Base-by-base conservation (phyloP, 305 asterid species). In the Fraxinus latifolia region DNA sequence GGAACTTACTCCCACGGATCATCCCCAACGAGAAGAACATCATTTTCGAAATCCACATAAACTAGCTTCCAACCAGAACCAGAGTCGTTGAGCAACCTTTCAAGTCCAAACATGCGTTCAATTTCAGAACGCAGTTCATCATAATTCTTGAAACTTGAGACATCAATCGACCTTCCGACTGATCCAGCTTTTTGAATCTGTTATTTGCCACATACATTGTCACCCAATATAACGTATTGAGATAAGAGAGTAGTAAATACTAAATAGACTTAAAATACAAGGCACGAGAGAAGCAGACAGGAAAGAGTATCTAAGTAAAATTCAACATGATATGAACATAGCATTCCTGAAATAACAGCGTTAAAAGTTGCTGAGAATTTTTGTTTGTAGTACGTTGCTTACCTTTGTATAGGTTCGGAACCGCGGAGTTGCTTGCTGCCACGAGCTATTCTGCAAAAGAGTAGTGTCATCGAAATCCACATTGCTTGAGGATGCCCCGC, bases 1-100 rank as follows among this genome's bases (percentile, higher is more conserved):
- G 50, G 21, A 67, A 87, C 98, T 93, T 90, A 95, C 98, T 93
- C 97, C 98, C 98, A 95, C 47, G 98, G 97, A 88, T 95, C 98
- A 72, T 95, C 97, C 5, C 98, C 98, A 53, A 93, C 95, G 15
- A 95, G 97, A 55, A 93, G 95, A 50, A 92, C 97, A 25, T 95
- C 97, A 62, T 90, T 90, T 84, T 95, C 98, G 6, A 89, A 95
- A 81, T 95, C 98, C 73, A 93, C 97, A 25, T 93, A 95, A 17
- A 93, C 98, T 83, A 93, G 86, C 89, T 92, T 95, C 98, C 98
- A 95, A 23, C 96, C 97, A 0, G 96, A 95, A 31, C 93, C 89
- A 0, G 93, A 85, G 85, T 95, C 97, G 67, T 91, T 95, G 68
- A 93, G 95, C 79, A 95, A 82, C 79, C 96, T 91, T 80, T 90